A percentile compares a stretch with the other conserved stretches of the same genome.
These are phyloP conservation scores for Alloteropsis angusta DNA, from an alignment of 202 grass and related monocot species.

Conservation along the genomic window DNA sequence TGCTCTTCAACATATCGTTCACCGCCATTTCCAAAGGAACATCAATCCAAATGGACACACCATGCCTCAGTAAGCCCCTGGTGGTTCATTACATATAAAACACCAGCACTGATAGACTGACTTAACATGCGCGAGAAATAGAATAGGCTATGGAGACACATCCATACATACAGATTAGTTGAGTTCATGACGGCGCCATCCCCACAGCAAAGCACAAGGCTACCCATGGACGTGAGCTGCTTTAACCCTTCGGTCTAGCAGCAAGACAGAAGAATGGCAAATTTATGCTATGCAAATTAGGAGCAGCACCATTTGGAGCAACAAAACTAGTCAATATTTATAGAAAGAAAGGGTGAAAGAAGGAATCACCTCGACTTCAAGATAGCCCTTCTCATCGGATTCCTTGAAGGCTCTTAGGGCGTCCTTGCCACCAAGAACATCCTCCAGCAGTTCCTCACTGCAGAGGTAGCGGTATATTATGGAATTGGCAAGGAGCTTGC, in stretches of 20 bases:
- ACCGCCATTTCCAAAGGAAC: constrained; percentile 53
- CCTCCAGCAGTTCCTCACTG: constrained; percentile 81
- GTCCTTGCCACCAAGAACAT: constrained; percentile 66
- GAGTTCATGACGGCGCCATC: constrained; percentile 68
- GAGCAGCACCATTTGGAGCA: background rate
- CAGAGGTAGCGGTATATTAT: constrained; percentile 88
- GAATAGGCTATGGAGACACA: background rate
- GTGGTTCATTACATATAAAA: constrained; percentile 13
- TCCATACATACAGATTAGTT: constrained; percentile 68
- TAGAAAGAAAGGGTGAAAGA: background rate
- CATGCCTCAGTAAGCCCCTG: constrained; percentile 73
- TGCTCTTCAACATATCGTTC: constrained; percentile 61
- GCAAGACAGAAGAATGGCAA: constrained; percentile 5
- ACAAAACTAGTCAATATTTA: background rate
- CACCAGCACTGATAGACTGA: background rate
- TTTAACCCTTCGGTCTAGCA: constrained; percentile 83
- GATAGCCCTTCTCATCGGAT: constrained; percentile 64
- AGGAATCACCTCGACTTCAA: constrained; percentile 51
- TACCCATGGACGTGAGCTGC: constrained; percentile 82
- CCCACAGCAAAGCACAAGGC: constrained; percentile 77
- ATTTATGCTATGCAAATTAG: background rate
- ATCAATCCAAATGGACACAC: constrained; percentile 84
- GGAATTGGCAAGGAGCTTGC: constrained; percentile 59
- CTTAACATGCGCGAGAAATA: background rate
- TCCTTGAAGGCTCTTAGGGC: constrained; percentile 49